A percentile compares a stretch with the other conserved stretches of the same genome.
phyloP scores from a whole-genome alignment of 805 yeast species.

The Zygoascus tannicola region DNA sequence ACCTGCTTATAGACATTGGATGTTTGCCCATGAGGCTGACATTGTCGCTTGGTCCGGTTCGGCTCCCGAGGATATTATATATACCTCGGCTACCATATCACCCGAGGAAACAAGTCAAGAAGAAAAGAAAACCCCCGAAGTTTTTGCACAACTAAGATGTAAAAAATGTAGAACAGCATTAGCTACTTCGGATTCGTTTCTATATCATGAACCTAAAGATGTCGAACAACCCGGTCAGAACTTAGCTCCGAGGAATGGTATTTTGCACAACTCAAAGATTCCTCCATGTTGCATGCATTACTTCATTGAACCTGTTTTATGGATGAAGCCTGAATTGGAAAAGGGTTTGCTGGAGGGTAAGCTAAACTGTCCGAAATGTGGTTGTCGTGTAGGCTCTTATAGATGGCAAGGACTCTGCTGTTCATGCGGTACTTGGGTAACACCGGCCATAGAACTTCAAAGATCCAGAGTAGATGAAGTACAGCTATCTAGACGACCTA shows the following conservation, averaged over 20 bases:
- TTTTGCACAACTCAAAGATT: slow-evolving; percentile 13
- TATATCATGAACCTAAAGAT: slow-evolving; percentile 55
- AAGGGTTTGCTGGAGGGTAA: slow-evolving; percentile 79
- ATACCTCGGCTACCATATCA: not conserved
- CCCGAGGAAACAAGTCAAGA: not conserved
- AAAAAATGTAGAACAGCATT: slow-evolving; percentile 68
- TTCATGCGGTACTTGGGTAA: slow-evolving; percentile 92
- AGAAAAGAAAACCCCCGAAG: not conserved
- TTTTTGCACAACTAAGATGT: slow-evolving; percentile 47
- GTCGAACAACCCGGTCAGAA: slow-evolving; percentile 10
- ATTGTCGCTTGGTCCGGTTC: not conserved
- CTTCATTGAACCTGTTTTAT: slow-evolving; percentile 77
- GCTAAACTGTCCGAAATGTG: slow-evolving; percentile 76
- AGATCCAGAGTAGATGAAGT: slow-evolving; percentile 72
- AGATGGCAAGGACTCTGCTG: slow-evolving; percentile 93
- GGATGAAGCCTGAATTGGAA: slow-evolving; percentile 82
- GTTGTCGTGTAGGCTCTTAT: slow-evolving; percentile 79
- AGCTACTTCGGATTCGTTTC: slow-evolving; percentile 53
- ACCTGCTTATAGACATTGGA: slow-evolving; percentile 33
- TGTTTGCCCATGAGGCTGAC: slow-evolving; percentile 21
- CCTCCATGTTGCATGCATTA: slow-evolving; percentile 59
- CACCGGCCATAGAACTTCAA: slow-evolving; percentile 81
- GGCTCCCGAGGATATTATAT: slow-evolving; percentile 1
- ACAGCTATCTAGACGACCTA: not conserved
- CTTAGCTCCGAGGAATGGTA: slow-evolving; percentile 10